Conservation (phyloP, 2,329 filamentous ascomycete genomes). For the Pleomassaria siparia region DNA sequence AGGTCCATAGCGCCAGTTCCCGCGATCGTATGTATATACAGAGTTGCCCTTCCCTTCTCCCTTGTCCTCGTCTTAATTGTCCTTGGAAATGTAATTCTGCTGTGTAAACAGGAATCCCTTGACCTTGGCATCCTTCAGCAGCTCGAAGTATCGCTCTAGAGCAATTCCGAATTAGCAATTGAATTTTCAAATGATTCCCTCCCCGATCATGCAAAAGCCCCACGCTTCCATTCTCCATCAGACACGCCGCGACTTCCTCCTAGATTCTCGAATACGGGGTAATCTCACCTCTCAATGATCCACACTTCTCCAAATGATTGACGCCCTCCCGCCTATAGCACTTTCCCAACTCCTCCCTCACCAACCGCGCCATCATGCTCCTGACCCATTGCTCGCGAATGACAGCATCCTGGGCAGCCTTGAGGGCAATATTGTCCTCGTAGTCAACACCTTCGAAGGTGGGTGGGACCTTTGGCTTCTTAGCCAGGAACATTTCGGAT, state of each 20-base stretch:
- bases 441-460: slow-evolving; percentile 87
- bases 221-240: neutral
- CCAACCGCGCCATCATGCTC: slow-evolving; percentile 83
- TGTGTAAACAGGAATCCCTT: slow-evolving; percentile 79
- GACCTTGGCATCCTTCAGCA: slow-evolving; percentile 75
- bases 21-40: slow-evolving; percentile 1
- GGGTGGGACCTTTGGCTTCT: slow-evolving; percentile 79
- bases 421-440: slow-evolving; percentile 77
- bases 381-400: slow-evolving; percentile 86
- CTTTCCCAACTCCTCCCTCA: slow-evolving; percentile 80
- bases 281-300: slow-evolving; percentile 72
- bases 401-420: slow-evolving; percentile 79
- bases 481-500: slow-evolving; percentile 77
- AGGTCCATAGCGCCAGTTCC: slow-evolving; percentile 1
- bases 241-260: neutral
- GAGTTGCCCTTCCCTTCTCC: slow-evolving; percentile 10
- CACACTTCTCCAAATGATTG: slow-evolving; percentile 88
- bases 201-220: neutral
- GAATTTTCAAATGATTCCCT: neutral
- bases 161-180: slow-evolving; percentile 26
- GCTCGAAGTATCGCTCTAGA: slow-evolving; percentile 80
- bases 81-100: slow-evolving; percentile 69
- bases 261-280: neutral
- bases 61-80: no score
- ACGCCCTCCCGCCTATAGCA: slow-evolving; percentile 84